A percentile compares a stretch with the other conserved stretches of the same genome.
phyloP scores from a whole-genome alignment of 768 basidiomycete species.

The Nevesoporus exiguus region DNA sequence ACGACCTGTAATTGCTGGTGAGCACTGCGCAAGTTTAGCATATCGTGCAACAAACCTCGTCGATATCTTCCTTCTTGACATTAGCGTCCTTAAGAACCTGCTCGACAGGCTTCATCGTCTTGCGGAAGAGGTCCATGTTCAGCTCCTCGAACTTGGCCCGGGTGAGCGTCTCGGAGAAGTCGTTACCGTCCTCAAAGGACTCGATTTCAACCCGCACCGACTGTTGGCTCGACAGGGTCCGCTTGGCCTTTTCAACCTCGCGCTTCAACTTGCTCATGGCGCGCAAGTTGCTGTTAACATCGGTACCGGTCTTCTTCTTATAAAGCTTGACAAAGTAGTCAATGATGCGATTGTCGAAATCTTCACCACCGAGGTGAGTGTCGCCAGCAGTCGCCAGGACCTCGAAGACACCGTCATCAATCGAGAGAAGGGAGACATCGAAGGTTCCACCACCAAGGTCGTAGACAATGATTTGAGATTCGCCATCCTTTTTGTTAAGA shows the following conservation, averaged over 20 bases:
- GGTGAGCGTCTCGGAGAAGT: slow-evolving; percentile 95
- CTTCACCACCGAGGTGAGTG: slow-evolving; percentile 93
- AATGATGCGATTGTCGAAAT: slow-evolving; percentile 92
- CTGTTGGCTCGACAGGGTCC: slow-evolving; percentile 90
- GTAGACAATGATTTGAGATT: slow-evolving; percentile 96
- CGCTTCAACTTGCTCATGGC: slow-evolving; percentile 91
- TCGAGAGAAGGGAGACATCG: slow-evolving; percentile 94
- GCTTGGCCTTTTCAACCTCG: slow-evolving; percentile 92
- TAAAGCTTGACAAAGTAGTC: slow-evolving; percentile 86
- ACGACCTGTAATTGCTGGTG: slow-evolving; percentile 49
- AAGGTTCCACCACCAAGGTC: slow-evolving; percentile 99
- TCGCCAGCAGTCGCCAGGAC: slow-evolving; percentile 91
- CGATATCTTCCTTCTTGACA: slow-evolving; percentile 95
- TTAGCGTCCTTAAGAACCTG: slow-evolving; percentile 97
- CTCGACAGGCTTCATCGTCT: slow-evolving; percentile 99
- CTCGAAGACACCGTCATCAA: slow-evolving; percentile 91
- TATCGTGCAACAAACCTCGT: slow-evolving; percentile 57
- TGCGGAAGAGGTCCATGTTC: slow-evolving; percentile 98
- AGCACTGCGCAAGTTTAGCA: neutral
- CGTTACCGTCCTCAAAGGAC: slow-evolving; percentile 48
- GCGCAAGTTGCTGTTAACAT: slow-evolving; percentile 73
- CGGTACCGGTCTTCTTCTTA: slow-evolving; percentile 90
- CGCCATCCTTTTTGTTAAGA: slow-evolving; percentile 92
- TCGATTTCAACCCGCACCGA: slow-evolving; percentile 92
- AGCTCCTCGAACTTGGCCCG: slow-evolving; percentile 99